Evolutionary conservation across 139 green algal species (phyloP).

Genomic region (Tetradesmus obliquus): DNA sequence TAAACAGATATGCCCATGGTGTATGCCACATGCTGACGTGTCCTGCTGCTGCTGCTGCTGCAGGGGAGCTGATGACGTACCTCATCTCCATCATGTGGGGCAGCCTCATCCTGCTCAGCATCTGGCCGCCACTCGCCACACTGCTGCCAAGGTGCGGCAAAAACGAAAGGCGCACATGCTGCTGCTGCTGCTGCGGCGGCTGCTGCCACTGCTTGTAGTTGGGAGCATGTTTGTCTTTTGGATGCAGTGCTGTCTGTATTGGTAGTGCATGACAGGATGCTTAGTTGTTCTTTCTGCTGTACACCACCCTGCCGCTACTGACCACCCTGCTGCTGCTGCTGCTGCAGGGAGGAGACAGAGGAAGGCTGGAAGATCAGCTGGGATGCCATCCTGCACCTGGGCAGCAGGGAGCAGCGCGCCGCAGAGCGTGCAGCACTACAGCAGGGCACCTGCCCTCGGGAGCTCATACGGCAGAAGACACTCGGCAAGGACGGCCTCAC

Average conservation of each 20-base stretch:
- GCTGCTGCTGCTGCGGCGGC: not conserved
- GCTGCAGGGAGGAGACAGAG: constrained; percentile 34
- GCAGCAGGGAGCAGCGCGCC: not conserved
- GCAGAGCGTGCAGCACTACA: not conserved
- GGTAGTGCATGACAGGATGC: not conserved
- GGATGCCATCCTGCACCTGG: constrained; percentile 22
- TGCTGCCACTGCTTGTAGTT: not conserved
- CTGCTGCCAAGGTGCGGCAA: constrained; percentile 26
- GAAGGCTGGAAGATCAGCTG: constrained; percentile 37
- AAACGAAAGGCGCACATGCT: not conserved
- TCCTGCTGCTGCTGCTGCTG: not conserved
- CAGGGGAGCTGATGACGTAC: constrained; percentile 18
- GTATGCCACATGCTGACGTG: not conserved
- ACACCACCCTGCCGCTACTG: not conserved
- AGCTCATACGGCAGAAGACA: not conserved
- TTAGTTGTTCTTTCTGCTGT: not conserved
- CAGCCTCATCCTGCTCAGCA: constrained; percentile 8
- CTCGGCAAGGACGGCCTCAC: not conserved
- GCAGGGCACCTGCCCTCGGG: not conserved
- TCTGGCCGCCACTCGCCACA: constrained; percentile 27
- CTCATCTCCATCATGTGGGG: constrained; percentile 34
- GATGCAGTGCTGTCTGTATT: not conserved
- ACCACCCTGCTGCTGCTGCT: not conserved
- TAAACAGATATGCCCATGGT: too few species aligned
- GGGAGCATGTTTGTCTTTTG: too few species aligned